Evolutionary conservation across 2,329 filamentous ascomycete species (phyloP).

Genomic region (Ustilaginoidea virens): DNA sequence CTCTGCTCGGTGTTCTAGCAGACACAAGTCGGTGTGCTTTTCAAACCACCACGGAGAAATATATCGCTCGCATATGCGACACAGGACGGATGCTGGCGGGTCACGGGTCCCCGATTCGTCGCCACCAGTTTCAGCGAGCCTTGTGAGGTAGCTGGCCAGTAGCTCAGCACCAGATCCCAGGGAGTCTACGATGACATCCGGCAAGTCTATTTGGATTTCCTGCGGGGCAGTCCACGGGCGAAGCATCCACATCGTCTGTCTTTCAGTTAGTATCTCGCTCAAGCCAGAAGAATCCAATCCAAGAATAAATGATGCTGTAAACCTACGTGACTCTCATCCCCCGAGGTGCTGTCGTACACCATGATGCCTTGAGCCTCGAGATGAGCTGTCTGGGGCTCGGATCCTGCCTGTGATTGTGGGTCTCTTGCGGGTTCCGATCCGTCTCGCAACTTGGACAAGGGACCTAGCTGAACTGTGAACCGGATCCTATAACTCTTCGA

Average conservation of each 20-base stretch:
- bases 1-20: constrained; percentile 90
- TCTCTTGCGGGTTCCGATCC: constrained; percentile 22
- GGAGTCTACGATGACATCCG: constrained; percentile 76
- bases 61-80: constrained; percentile 92
- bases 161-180: constrained; percentile 90
- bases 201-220: constrained; percentile 92
- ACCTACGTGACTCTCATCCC: constrained; percentile 80
- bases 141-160: constrained; percentile 82
- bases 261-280: constrained; percentile 4
- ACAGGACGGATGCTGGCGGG: constrained; percentile 77
- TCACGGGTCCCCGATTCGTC: constrained; percentile 63
- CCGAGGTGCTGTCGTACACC: constrained; percentile 82
- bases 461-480: constrained; percentile 57
- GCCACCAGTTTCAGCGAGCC: constrained; percentile 67
- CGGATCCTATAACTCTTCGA: constrained; percentile 82
- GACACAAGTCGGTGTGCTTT: constrained; percentile 90
- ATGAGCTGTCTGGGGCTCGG: constrained; percentile 38
- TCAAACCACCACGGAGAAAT: constrained; percentile 99
- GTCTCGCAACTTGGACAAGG: constrained; percentile 47
- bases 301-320: too few species aligned
- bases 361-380: constrained; percentile 96
- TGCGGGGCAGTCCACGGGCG: constrained; percentile 76
- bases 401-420: constrained; percentile 20
- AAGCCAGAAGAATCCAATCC: too few species aligned
- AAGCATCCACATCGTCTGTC: constrained; percentile 98